These are phyloP conservation scores for Cordyceps pruinosa DNA, from an alignment of 2,329 filamentous ascomycete genomes.

Conservation along the genomic window DNA sequence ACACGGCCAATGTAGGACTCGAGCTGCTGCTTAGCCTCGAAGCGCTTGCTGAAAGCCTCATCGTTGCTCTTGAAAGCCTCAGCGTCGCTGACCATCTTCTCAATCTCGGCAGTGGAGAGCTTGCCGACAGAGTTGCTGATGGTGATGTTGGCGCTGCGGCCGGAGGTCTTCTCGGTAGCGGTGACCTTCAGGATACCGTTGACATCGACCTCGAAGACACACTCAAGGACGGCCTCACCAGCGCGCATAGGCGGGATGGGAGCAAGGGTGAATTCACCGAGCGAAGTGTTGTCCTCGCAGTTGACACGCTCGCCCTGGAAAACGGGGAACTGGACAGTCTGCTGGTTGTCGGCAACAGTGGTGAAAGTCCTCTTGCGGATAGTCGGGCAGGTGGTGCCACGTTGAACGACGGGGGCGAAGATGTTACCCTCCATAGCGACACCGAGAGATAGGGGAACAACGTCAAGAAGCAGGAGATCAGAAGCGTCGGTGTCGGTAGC, in stretches of 20 bases:
- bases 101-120: constrained; percentile 88
- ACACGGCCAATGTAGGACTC: constrained; percentile 98
- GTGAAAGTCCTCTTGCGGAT: constrained; percentile 88
- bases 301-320: constrained; percentile 86
- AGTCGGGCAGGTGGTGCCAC: constrained; percentile 68
- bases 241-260: constrained; percentile 84
- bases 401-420: constrained; percentile 86
- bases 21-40: constrained; percentile 97
- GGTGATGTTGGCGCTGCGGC: constrained; percentile 97
- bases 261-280: constrained; percentile 94
- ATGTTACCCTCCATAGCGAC: constrained; percentile 99
- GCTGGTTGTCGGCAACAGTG: constrained; percentile 70
- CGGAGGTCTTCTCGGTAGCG: constrained; percentile 97
- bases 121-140: constrained; percentile 99
- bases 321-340: constrained; percentile 84
- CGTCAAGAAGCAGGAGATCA: constrained; percentile 92
- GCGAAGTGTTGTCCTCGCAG: constrained; percentile 96
- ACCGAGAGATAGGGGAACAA: constrained; percentile 92
- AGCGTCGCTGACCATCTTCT: constrained; percentile 95
- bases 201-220: constrained; percentile 98
- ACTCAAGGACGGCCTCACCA: constrained; percentile 93
- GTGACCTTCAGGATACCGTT: constrained; percentile 99
- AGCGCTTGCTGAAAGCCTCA: constrained; percentile 98
- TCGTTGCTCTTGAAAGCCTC: constrained; percentile 98
- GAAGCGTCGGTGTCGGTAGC: constrained; percentile 90